A percentile compares a stretch with the other conserved stretches of the same genome.
These are phyloP conservation scores for Sistotremastrum suecicum DNA, from an alignment of 768 basidiomycete genomes.

Conservation along the genomic window DNA sequence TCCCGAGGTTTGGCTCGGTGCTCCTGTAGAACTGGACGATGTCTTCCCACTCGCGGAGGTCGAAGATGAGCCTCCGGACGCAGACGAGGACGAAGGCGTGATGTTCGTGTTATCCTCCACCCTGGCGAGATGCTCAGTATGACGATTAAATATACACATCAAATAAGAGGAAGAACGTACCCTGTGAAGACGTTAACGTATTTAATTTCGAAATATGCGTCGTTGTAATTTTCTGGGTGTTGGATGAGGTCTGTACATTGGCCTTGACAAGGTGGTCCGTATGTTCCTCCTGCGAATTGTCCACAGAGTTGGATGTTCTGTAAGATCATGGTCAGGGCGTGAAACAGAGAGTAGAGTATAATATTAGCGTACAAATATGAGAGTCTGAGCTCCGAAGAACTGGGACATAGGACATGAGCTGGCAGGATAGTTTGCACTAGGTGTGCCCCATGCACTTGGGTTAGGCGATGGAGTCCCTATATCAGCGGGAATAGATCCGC, in stretches of 20 bases:
- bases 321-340: no score
- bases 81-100: no score
- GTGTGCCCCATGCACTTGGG: slow-evolving; percentile 41
- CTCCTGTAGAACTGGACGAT: no score
- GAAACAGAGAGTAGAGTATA: slow-evolving; percentile 32
- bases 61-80: no score
- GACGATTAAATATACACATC: no score
- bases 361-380: slow-evolving; percentile 48
- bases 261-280: slow-evolving; percentile 1
- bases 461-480: slow-evolving; percentile 25
- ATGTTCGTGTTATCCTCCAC: no score
- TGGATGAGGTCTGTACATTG: slow-evolving; percentile 2
- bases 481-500: background rate
- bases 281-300: slow-evolving; percentile 1
- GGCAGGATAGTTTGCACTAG: slow-evolving; percentile 53
- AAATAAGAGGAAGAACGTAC: no score
- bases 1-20: no score
- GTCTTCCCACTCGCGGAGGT: no score
- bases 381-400: slow-evolving; percentile 47
- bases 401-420: slow-evolving; percentile 35
- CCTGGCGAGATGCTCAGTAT: no score
- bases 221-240: slow-evolving; percentile 3
- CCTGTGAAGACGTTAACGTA: background rate
- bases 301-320: background rate
- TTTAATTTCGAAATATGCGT: slow-evolving; percentile 6